These are phyloP conservation scores for Mycena pura DNA, from an alignment of 768 basidiomycete genomes.

Conservation along the genomic window DNA sequence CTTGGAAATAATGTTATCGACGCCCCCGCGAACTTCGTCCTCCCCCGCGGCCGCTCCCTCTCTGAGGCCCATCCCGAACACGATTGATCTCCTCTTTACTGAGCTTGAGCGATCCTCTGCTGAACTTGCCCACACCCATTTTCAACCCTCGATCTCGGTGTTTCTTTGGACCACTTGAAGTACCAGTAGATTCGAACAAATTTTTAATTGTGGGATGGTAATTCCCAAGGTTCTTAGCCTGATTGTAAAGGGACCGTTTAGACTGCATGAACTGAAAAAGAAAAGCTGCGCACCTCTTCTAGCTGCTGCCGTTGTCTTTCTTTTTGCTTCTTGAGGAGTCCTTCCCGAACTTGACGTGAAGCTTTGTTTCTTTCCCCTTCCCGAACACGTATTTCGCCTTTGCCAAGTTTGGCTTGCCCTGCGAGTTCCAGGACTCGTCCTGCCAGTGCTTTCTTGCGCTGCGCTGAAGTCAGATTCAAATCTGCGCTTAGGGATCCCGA, in stretches of 20 bases:
- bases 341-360: constrained; percentile 74
- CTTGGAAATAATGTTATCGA: not conserved
- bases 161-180: constrained; percentile 37
- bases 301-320: constrained; percentile 60
- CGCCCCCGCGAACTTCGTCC: constrained; percentile 30
- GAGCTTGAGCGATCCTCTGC: constrained; percentile 70
- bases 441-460: constrained; percentile 75
- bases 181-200: constrained; percentile 53
- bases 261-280: constrained; percentile 5
- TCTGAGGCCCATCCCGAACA: constrained; percentile 33
- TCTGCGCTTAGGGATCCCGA: constrained; percentile 75
- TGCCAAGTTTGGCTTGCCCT: constrained; percentile 73
- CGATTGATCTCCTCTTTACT: constrained; percentile 63
- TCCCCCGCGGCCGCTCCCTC: constrained; percentile 28
- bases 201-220: constrained; percentile 83
- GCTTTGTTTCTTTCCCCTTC: constrained; percentile 72
- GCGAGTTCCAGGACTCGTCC: constrained; percentile 80
- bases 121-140: constrained; percentile 83
- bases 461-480: constrained; percentile 66
- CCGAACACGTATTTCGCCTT: constrained; percentile 70
- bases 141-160: constrained; percentile 70
- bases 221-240: constrained; percentile 88
- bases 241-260: constrained; percentile 1
- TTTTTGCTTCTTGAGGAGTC: constrained; percentile 66
- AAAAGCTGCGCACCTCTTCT: constrained; percentile 64